Evolutionary conservation across 306 rosid genomes (phyloP).

Genomic region (Ormosia semicastrata): DNA sequence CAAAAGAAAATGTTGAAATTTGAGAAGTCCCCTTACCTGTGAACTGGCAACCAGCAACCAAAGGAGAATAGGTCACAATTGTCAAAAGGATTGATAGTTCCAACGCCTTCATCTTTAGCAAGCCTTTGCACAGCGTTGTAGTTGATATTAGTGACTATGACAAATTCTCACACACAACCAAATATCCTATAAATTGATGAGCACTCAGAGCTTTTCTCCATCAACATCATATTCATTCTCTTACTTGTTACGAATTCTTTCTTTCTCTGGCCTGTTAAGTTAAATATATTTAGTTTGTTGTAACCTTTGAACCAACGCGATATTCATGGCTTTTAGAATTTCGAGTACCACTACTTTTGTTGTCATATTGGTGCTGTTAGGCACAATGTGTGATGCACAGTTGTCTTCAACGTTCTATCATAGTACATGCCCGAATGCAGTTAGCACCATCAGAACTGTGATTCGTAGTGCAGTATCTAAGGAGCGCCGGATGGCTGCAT

Average conservation of each 20-base stretch:
- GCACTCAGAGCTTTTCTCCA: too few species aligned
- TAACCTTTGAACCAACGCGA: too few species aligned
- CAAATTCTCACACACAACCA: not conserved
- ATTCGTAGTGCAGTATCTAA: constrained; percentile 42
- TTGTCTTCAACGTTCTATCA: constrained; percentile 54
- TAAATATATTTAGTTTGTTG: too few species aligned
- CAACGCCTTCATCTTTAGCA: not conserved
- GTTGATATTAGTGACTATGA: not conserved
- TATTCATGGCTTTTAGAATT: not conserved
- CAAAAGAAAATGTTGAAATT: too few species aligned
- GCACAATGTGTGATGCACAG: constrained; percentile 41
- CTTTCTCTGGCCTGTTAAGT: too few species aligned
- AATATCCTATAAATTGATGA: too few species aligned
- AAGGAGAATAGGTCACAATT: not conserved
- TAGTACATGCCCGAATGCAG: constrained; percentile 54
- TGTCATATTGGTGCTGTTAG: constrained; percentile 16
- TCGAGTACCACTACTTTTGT: not conserved
- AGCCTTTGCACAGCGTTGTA: not conserved
- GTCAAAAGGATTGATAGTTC: not conserved
- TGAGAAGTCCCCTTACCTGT: too few species aligned
- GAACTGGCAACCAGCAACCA: not conserved
- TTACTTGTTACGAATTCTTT: too few species aligned
- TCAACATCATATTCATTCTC: too few species aligned
- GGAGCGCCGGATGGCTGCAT: constrained; percentile 42
- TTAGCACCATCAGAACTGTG: constrained; percentile 36